Base-by-base conservation (phyloP, 352 stramenopile genomes). In the Globisporangium perplexum region DNA sequence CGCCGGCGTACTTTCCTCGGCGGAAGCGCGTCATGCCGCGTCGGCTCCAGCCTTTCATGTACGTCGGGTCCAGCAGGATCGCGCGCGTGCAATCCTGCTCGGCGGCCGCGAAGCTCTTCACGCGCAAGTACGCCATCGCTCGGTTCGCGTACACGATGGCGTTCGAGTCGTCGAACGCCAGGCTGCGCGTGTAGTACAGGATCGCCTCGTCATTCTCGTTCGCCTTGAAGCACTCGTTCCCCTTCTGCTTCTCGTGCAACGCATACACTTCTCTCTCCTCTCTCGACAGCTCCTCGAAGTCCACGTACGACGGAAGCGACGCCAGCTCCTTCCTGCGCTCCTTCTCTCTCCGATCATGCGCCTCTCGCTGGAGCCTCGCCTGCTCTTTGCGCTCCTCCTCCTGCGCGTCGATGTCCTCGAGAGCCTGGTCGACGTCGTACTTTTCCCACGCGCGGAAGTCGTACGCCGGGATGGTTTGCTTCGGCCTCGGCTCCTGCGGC, bases 401-500 rank as follows among this genome's bases (percentile, higher is more conserved):
- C 2, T 77, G 63, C 8, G 77, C 56, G 14, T 96, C 86, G 35
- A 95, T 71, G 31, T 83, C 72, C 4, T 77, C 56, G 23, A 95
- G 69, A n/a, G 85, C 86, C 41, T 75, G 59, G 41, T 96, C 86
- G 10, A 90, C 84, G 28, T 97, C 72, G 61, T 94, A 97, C 55
- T 96, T 95, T 46, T 96, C 84, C 90, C 90, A 98, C 24, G 84
- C 76, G 6, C 86, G 74, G 45, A 97, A 98, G 63, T 97, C 90
- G 66, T 96, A 96, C 11, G 86, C 87, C 38, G 69, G 75, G 45
- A 93, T 93, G 18, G 75, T 60, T 20, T 64, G 53, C n/a, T 63
- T 60, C 14, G 60, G 53, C 31, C 72, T 67, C 18, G 46, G 36
- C 36, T 67, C 65, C 55, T 68, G 61, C 20, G 59, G 35, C 35